phyloP scores from a whole-genome alignment of 1,139 yeast genomes.

The Geotrichum aggregatum region DNA sequence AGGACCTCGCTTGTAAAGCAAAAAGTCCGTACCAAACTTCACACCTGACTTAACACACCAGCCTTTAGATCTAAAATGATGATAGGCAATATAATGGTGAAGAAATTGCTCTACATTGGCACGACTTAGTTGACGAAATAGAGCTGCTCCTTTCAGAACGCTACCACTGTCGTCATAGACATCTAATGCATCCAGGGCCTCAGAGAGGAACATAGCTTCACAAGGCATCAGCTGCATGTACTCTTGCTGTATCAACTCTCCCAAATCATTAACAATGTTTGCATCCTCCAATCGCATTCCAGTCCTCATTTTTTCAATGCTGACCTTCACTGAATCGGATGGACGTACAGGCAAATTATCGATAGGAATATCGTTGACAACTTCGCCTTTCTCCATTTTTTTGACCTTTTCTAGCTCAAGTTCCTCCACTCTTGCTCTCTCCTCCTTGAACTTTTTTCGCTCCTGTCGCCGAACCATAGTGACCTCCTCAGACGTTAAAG shows the following conservation, averaged over 20 bases:
- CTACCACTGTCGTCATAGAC: constrained; percentile 9
- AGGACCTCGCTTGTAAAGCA: constrained; percentile 85
- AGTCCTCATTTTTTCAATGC: constrained; percentile 16
- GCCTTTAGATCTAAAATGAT: constrained; percentile 81
- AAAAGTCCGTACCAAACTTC: constrained; percentile 81
- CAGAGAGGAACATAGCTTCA: constrained; percentile 66
- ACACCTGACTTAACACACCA: constrained; percentile 95
- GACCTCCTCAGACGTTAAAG: constrained; percentile 63
- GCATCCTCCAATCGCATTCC: constrained; percentile 25
- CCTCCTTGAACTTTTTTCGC: constrained; percentile 65
- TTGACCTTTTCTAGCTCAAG: constrained; percentile 33
- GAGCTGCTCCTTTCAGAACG: constrained; percentile 21
- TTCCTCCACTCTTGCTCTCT: constrained; percentile 42
- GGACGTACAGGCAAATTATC: constrained; percentile 29
- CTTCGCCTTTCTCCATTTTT: constrained; percentile 22
- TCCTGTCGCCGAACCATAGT: constrained; percentile 70
- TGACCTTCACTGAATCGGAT: constrained; percentile 19
- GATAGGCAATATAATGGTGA: constrained; percentile 67
- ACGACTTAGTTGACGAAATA: constrained; percentile 19
- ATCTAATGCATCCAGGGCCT: constrained; percentile 48
- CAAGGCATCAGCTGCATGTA: constrained; percentile 67
- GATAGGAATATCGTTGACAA: constrained; percentile 29
- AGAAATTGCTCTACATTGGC: constrained; percentile 24
- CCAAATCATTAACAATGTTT: constrained; percentile 38
- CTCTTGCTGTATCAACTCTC: constrained; percentile 51